Base-by-base conservation (phyloP, 75 land plant genomes). In the Pinus taeda region DNA sequence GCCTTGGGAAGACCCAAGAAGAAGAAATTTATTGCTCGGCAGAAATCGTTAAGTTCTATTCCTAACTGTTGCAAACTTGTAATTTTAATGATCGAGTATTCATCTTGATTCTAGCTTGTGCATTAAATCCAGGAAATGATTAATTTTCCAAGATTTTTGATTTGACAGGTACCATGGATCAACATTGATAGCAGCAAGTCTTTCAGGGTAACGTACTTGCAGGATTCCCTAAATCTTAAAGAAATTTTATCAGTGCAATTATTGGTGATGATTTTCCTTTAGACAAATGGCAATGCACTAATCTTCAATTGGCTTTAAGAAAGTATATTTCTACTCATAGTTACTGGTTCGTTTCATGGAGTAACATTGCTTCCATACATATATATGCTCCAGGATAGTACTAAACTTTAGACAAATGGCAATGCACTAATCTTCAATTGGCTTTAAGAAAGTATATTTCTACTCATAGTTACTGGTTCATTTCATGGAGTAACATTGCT, bases 131-230 rank as follows among this genome's bases (percentile, higher is more conserved):
- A 69, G n/a, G 12, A 17, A 69, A 37, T 69, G 72, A 42, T n/a
- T n/a, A 69, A n/a, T 20, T 69, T 55, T 57, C 6, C 30, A 9
- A 15, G 20, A n/a, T 36, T 84, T 33, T 45, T 82, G 33, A 60
- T 81, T 81, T 76, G 3, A 12, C 84, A 97, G 99, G 62, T 97
- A 97, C 65, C 99, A 97, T 86, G 99, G 99, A 70, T 95, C 99
- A 74, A 95, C 99, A 42, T 59, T 94, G 33, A 88, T 92, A 33
- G 55, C 99, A 58, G 99, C 99, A 60, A 97, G 99, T 78, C 93
- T 97, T 72, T 91, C 99, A 57, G 99, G 99, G 99, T 97, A 85
- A 57, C 74, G 49, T 24, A 59, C n/a, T 13, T 61, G 26, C 15
- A 59, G 6, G 49, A 49, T 69, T 69, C 22, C 8, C 36, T 20